These are phyloP conservation scores for Tetraselmis striata DNA, from an alignment of 139 green algal species.

Conservation along the genomic window DNA sequence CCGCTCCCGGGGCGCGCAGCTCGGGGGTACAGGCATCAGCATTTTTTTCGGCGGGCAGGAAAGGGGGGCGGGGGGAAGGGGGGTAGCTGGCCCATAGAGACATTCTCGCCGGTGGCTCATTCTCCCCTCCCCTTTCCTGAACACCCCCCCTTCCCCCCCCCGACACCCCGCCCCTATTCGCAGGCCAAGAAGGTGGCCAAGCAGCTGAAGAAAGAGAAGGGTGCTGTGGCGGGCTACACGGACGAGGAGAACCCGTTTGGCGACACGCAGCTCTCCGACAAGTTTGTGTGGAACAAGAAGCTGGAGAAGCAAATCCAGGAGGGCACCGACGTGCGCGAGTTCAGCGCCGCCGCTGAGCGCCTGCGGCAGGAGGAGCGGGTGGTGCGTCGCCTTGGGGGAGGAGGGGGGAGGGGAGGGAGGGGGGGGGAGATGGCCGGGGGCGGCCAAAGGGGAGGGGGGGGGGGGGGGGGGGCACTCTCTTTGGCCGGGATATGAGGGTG, in stretches of 20 bases:
- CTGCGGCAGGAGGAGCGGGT: slow-evolving; percentile 45
- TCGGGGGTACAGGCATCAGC: neutral
- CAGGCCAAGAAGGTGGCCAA: slow-evolving; percentile 52
- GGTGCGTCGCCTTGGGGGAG: slow-evolving; percentile 15
- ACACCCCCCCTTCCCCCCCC: no score
- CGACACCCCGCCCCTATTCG: slow-evolving; percentile 6
- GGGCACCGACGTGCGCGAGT: slow-evolving; percentile 51
- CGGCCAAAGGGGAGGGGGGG: neutral
- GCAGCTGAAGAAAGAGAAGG: slow-evolving; percentile 53
- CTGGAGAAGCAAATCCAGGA: slow-evolving; percentile 70
- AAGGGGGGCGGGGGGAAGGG: neutral
- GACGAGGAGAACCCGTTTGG: slow-evolving; percentile 71
- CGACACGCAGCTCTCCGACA: slow-evolving; percentile 54
- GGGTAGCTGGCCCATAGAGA: no score
- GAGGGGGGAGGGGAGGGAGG: neutral
- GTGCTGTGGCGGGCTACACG: slow-evolving; percentile 46
- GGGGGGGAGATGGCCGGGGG: slow-evolving; percentile 47
- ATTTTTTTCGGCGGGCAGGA: neutral
- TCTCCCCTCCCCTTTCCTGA: no score
- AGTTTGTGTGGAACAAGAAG: slow-evolving; percentile 94
- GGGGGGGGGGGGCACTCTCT: neutral
- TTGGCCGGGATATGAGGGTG: neutral
- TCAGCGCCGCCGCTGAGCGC: slow-evolving; percentile 51
- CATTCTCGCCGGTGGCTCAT: no score
- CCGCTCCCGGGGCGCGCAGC: slow-evolving; percentile 2